Evolutionary conservation across 108 stramenopile species (phyloP), one percentile per base, ranked within the genome.

Genomic region (Licmophora abbreviata): DNA sequence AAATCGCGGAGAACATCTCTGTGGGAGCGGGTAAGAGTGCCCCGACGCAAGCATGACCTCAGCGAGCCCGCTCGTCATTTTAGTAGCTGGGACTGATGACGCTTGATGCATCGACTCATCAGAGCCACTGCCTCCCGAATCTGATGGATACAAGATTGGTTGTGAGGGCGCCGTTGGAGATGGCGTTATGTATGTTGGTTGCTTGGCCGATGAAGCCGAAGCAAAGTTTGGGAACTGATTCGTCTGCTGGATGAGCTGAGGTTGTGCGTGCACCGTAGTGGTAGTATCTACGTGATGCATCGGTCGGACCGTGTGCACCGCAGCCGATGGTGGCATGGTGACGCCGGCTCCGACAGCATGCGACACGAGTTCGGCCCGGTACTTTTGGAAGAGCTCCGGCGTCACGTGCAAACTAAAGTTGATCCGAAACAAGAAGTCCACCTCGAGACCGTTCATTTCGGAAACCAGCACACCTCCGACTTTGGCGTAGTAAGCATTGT

Each of bases 401-500:
- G 81, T 70, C 0, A 97, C 97, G 56, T 93, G 82, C 18, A 99
- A 67, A 46, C 81, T 83, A 64, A 99, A 99, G 63, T 95, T 95
- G 62, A 97, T 81, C 3, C 89, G 76, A 49, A 99, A 95, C 26
- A 97, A 62, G 58, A 99, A 95, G 51, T 95, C 95, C 4, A 95
- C 83, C 58, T 97, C 95, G 18, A 97, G 73, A 11, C 85, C 72
- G 71, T 97, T 99, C 79, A 97, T 90, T 63, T 90, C 86, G 11
- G 69, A 68, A 15, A 82, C 81, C 14, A 83, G 56, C 8, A 95
- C 87, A 4, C 87, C 89, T 26, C 96, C 83, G 17, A 97, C 92
- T 62, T 95, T 95, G 24, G 96, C 82, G 58, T 99, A 99, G 81
- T 95, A 96, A 4, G 94, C 93, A 58, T 99, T 99, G 69, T 97